A percentile compares a stretch with the other conserved stretches of the same genome.
Conservation (phyloP, 1,284 basidiomycete species). For the Sporisorium reilianum region DNA sequence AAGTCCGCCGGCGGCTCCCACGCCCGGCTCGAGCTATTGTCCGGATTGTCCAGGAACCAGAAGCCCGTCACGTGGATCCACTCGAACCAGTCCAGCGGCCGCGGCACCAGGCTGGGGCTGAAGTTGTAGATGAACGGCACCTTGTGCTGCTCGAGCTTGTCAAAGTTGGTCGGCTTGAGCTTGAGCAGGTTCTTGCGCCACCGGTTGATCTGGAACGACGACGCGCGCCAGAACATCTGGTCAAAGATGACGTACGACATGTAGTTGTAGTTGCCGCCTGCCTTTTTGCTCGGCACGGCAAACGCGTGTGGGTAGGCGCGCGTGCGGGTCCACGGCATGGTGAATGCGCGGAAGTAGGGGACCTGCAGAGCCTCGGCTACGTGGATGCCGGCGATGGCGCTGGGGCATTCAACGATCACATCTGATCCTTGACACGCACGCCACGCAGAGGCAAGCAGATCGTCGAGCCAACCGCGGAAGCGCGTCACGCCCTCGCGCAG, state of each 20-base stretch:
- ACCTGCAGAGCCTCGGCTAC: constrained; percentile 93
- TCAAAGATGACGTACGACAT: constrained; percentile 97
- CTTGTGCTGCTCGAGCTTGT: constrained; percentile 94
- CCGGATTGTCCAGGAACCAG: constrained; percentile 75
- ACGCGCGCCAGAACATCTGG: constrained; percentile 95
- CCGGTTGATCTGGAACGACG: constrained; percentile 88
- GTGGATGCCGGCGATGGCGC: constrained; percentile 98
- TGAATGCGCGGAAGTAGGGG: constrained; percentile 91
- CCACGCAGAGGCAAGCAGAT: constrained; percentile 92
- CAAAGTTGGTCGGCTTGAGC: constrained; percentile 83
- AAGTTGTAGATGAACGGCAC: constrained; percentile 99
- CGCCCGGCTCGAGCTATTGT: constrained; percentile 80
- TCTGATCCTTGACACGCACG: constrained; percentile 94
- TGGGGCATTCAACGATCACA: constrained; percentile 91
- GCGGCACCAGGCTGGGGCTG: constrained; percentile 80
- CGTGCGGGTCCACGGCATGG: constrained; percentile 81
- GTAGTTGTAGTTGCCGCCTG: constrained; percentile 96
- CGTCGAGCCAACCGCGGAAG: constrained; percentile 97
- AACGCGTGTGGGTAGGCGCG: constrained; percentile 98
- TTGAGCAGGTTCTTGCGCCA: constrained; percentile 86
- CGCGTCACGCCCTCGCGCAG: constrained; percentile 88
- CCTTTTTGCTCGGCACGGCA: constrained; percentile 87
- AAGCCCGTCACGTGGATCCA: constrained; percentile 90
- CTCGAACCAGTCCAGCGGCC: constrained; percentile 89
- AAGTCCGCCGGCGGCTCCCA: constrained; percentile 87